phyloP scores from a whole-genome alignment of 306 rosid genomes.

The Quercus alba region DNA sequence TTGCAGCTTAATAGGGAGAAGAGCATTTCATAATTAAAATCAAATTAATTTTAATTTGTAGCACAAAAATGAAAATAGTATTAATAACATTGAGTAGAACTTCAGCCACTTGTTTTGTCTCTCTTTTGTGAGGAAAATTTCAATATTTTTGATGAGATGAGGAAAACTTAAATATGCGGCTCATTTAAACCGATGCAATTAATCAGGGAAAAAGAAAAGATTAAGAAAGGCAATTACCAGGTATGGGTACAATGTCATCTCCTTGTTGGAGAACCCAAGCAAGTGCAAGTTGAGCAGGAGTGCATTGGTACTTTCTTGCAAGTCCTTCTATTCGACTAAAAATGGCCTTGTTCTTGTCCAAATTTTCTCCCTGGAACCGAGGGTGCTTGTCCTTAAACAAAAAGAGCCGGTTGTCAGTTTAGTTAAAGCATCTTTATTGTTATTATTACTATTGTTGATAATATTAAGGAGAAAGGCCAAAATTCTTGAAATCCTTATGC shows the following conservation, averaged over 20 bases:
- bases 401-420: not conserved
- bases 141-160: too few relatives aligned
- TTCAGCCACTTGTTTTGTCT: not conserved
- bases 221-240: slow-evolving; percentile 22
- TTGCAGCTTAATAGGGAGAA: too few relatives aligned
- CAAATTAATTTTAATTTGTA: too few relatives aligned
- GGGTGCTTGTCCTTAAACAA: slow-evolving; percentile 4
- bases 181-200: not conserved
- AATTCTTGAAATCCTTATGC: not conserved
- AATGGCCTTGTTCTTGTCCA: too few relatives aligned
- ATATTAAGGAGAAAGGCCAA: not conserved
- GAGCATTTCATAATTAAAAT: not conserved
- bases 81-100: too few relatives aligned
- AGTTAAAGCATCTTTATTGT: not conserved
- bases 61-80: too few relatives aligned
- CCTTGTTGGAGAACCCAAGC: slow-evolving; percentile 56
- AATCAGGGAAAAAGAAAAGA: not conserved
- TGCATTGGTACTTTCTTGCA: slow-evolving; percentile 30
- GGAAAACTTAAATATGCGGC: not conserved
- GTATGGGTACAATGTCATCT: slow-evolving; percentile 48
- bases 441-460: not conserved
- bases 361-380: too few relatives aligned
- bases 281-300: slow-evolving; percentile 42
- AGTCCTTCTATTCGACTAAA: slow-evolving; percentile 23
- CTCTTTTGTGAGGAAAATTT: not conserved